These are phyloP conservation scores for Sphenostylis stenocarpa DNA, from an alignment of 306 rosid genomes.

Conservation along the genomic window DNA sequence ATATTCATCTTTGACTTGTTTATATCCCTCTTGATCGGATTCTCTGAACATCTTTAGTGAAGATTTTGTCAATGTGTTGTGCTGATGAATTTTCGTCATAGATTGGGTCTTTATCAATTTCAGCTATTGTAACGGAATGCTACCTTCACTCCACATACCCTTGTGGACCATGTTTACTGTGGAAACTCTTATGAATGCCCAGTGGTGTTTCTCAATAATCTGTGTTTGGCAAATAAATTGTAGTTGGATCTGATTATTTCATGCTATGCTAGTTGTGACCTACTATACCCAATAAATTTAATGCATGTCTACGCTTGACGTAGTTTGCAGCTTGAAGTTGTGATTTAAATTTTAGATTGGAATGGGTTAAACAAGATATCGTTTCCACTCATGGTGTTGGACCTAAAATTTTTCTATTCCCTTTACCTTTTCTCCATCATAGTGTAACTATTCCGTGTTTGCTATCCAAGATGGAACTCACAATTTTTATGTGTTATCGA, in stretches of 20 bases:
- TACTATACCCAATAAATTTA: neutral
- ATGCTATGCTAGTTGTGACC: neutral
- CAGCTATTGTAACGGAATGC: neutral
- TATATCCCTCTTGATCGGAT: neutral
- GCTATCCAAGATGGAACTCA: neutral
- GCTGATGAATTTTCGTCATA: neutral
- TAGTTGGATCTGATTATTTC: neutral
- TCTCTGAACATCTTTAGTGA: neutral
- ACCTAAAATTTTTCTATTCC: neutral
- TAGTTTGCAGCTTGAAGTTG: constrained; percentile 9
- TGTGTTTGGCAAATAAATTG: neutral
- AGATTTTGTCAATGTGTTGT: neutral
- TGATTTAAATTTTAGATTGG: neutral
- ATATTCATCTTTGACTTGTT: neutral
- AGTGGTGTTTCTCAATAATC: neutral
- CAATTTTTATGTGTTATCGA: neutral
- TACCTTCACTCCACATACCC: neutral
- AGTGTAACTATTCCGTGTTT: neutral
- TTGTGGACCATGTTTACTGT: neutral
- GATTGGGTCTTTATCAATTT: neutral
- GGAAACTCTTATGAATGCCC: neutral
- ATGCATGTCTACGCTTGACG: neutral
- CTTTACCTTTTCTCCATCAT: neutral
- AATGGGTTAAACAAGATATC: neutral
- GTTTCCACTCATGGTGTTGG: constrained; percentile 8